Conservation (phyloP, 192 early-diverging fungal species). For the Rhizophagus sp. region DNA sequence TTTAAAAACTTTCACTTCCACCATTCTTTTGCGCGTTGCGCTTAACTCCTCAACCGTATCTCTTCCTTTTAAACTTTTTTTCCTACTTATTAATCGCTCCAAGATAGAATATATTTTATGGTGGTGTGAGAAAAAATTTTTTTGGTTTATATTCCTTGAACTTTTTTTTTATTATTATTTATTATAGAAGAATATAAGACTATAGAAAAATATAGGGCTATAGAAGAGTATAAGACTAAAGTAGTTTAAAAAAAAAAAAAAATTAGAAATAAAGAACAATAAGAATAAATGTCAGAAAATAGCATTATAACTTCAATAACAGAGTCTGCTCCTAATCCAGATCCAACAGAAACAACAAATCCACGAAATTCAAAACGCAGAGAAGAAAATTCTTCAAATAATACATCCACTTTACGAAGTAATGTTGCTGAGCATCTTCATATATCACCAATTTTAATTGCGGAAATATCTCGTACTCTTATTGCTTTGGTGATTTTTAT, state of each 20-base stretch:
- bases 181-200: too few relatives aligned
- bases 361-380: not conserved
- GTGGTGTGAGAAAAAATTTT: too few relatives aligned
- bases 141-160: too few relatives aligned
- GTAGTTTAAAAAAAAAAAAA: too few relatives aligned
- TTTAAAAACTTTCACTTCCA: not conserved
- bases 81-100: not conserved
- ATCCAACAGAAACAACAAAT: not conserved
- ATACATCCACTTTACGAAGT: not conserved
- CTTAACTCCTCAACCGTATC: not conserved
- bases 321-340: not conserved
- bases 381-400: not conserved
- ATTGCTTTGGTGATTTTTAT: constrained; percentile 31
- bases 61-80: not conserved
- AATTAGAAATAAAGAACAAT: too few relatives aligned
- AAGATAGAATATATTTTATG: too few relatives aligned
- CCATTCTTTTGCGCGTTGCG: not conserved
- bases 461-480: constrained; percentile 34
- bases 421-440: constrained; percentile 11
- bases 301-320: not conserved
- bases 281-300: not conserved
- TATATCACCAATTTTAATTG: not conserved
- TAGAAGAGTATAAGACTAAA: too few relatives aligned
- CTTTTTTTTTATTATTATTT: too few relatives aligned
- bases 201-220: too few relatives aligned